phyloP scores from a whole-genome alignment of 371 early-diverging fungal species.

The Mucor indicus region DNA sequence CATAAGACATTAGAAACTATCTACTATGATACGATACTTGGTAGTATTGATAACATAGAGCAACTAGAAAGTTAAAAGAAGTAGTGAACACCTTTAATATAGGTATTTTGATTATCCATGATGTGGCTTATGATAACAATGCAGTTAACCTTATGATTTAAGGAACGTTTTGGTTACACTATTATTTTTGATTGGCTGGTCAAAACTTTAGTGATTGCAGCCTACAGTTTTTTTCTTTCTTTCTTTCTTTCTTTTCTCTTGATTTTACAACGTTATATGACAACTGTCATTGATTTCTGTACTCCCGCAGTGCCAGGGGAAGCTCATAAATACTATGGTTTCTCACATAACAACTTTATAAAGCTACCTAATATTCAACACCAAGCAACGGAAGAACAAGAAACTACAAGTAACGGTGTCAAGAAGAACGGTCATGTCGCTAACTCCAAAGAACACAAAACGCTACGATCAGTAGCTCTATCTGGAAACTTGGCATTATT shows the following conservation, averaged over 20 bases:
- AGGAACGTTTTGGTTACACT: no score
- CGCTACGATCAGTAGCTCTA: constrained; percentile 30
- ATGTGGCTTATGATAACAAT: no score
- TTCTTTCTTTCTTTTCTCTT: constrained; percentile 1
- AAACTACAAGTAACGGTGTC: neutral
- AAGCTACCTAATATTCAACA: constrained; percentile 51
- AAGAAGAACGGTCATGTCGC: no score
- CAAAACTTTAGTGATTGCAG: no score
- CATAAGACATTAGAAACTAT: no score
- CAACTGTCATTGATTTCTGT: constrained; percentile 49
- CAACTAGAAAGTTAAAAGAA: no score
- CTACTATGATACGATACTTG: no score
- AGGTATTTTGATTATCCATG: no score
- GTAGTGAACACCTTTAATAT: no score
- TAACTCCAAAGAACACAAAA: constrained; percentile 17
- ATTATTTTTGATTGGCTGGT: no score
- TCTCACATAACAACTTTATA: constrained; percentile 52
- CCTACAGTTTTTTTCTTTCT: constrained; percentile 31
- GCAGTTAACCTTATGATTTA: no score
- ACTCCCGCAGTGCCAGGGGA: constrained; percentile 66
- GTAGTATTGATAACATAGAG: no score
- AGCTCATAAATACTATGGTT: constrained; percentile 64
- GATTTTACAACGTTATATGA: neutral
- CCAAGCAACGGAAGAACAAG: constrained; percentile 29
- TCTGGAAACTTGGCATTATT: constrained; percentile 20